A percentile compares a stretch with the other conserved stretches of the same genome.
phyloP scores from a whole-genome alignment of 371 early-diverging fungal genomes.

The Saksenaea oblongispora region DNA sequence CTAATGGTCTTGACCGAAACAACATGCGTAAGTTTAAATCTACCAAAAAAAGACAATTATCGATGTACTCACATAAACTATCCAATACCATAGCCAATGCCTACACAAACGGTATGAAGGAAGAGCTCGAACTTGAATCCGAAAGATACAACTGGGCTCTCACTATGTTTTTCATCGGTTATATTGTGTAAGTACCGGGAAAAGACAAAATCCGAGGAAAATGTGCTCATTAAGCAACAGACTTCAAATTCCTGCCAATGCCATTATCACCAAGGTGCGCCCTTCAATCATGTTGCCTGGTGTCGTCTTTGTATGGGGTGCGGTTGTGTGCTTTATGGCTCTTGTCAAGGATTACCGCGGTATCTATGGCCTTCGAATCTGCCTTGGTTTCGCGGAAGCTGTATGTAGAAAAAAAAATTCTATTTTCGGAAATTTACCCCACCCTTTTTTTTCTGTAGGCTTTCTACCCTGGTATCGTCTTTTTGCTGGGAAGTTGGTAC shows the following conservation, averaged over 20 bases:
- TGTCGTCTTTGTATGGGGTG: constrained; percentile 67
- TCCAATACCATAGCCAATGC: constrained; percentile 34
- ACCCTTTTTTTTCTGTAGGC: constrained; percentile 27
- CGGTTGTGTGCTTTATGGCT: constrained; percentile 61
- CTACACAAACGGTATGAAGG: constrained; percentile 50
- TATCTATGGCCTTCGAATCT: constrained; percentile 60
- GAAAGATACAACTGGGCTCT: constrained; percentile 63
- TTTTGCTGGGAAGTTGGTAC: constrained; percentile 79
- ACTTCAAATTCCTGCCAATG: constrained; percentile 50
- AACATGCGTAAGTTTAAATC: constrained; percentile 62
- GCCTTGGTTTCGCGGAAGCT: constrained; percentile 68
- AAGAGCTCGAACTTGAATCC: constrained; percentile 47
- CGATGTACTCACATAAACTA: not conserved
- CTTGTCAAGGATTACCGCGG: constrained; percentile 44
- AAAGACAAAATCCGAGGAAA: no score
- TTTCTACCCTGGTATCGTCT: constrained; percentile 76
- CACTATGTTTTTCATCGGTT: constrained; percentile 74
- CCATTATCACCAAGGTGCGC: constrained; percentile 49
- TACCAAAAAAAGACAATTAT: not conserved
- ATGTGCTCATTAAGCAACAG: constrained; percentile 4
- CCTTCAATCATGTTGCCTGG: constrained; percentile 60
- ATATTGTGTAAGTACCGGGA: constrained; percentile 57
- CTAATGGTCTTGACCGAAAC: constrained; percentile 74
- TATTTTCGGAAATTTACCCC: constrained; percentile 3
- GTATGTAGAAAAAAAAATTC: constrained; percentile 5